Evolutionary conservation across 2,329 filamentous ascomycete species (phyloP).

Genomic region (Diaporthe vaccinii): DNA sequence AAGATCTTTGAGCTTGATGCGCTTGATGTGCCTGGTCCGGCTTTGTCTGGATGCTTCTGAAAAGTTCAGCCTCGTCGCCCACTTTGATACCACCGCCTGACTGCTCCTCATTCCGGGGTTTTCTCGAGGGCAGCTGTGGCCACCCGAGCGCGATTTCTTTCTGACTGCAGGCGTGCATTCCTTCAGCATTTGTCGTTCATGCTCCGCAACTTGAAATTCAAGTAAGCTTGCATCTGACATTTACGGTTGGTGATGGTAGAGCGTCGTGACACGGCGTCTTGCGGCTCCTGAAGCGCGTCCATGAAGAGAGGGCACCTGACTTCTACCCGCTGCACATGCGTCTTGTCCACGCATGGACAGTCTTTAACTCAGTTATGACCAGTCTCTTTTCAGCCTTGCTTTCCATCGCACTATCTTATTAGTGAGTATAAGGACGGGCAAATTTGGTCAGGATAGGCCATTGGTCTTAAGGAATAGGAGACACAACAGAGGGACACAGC

Average conservation of each 20-base stretch:
- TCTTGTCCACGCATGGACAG: background rate
- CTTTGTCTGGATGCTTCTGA: slow-evolving; percentile 19
- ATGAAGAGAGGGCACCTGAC: slow-evolving; percentile 16
- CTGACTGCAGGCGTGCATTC: slow-evolving; percentile 21
- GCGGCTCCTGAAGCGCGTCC: slow-evolving; percentile 7
- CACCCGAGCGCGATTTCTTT: slow-evolving; percentile 9
- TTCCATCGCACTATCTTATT: slow-evolving; percentile 24
- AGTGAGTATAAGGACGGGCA: slow-evolving; percentile 30
- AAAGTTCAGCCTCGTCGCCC: background rate
- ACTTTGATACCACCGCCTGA: slow-evolving; percentile 33
- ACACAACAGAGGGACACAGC: background rate
- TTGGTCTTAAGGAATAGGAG: background rate
- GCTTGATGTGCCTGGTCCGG: slow-evolving; percentile 36
- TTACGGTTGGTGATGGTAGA: slow-evolving; percentile 35
- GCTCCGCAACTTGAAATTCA: slow-evolving; percentile 39
- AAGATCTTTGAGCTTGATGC: slow-evolving; percentile 21
- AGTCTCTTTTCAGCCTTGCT: background rate
- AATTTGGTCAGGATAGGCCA: slow-evolving; percentile 19
- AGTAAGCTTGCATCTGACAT: slow-evolving; percentile 40
- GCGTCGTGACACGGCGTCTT: background rate
- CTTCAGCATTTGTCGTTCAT: slow-evolving; percentile 29
- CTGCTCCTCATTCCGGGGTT: slow-evolving; percentile 16
- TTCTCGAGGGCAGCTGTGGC: slow-evolving; percentile 6
- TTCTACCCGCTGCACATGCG: background rate
- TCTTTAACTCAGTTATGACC: slow-evolving; percentile 12